Base-by-base conservation (phyloP, 2,329 filamentous ascomycete genomes). In the Fusarium sacchari region DNA sequence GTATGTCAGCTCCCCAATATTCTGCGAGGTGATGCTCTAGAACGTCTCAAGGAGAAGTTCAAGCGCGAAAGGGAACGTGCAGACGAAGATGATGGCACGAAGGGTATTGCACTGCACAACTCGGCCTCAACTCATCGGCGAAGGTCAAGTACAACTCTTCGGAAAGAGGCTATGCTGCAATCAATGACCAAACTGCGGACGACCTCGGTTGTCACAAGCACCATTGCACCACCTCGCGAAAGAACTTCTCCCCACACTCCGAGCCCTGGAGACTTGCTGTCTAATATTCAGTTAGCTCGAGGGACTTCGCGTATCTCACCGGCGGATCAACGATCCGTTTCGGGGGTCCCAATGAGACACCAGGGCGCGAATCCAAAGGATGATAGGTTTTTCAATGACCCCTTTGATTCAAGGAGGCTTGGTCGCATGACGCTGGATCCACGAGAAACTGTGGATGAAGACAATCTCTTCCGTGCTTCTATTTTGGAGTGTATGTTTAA, bases 401-500 rank as follows among this genome's bases (percentile, higher is more conserved):
- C 89, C 0, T 91, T 91, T 68, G 81, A 86, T n/a, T 84, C 84
- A 5, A 86, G 87, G 66, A 84, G 85, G 57, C 84, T 85, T 40
- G 83, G 83, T 50, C 86, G 87, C 50, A 83, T 86, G 39, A 84
- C 84, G 11, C 83, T 89, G 36, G 92, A 94, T 76, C 89, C 92
- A 10, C 91, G 95, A 73, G 95, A 98, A 63, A 93, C 93, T 0
- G 84, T 95, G 13, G 94, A 97, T 73, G 96, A 98, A 79, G 96
- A 98, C 77, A 90, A 92, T 52, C 83, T 97, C 12, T 98, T 99
- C 81, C 89, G 97, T 44, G 92, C 94, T 66, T 97, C 95, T 0
- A 94, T 99, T 22, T 84, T 98, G 28, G 94, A 97, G 75, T 98
- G 96, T 80, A 97, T 99, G 84, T 96, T 97, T 83, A 98, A 96